Base-by-base conservation (phyloP, 192 early-diverging fungal genomes). In the Spizellomyces sp. region DNA sequence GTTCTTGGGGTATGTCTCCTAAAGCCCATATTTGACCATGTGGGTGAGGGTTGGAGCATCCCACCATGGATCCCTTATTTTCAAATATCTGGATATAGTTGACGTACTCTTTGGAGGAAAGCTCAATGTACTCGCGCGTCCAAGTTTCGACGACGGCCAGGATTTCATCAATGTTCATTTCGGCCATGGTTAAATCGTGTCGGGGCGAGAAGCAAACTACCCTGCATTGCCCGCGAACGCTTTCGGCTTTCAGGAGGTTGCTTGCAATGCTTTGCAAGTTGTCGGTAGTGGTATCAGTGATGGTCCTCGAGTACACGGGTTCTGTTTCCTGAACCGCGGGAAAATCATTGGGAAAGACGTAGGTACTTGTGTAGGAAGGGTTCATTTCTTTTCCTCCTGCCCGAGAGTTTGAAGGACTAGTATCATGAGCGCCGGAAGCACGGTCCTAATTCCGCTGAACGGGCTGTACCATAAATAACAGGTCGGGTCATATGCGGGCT, bases 61-160 rank as follows among this genome's bases (percentile, higher is more conserved):
- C 96, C 96, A 99, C 97, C 50, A 88, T 84, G 0, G 91, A 81
- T 8, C 96, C 96, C 82, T 99, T 99, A 84, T 99, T 99, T 71
- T 99, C 96, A 85, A 99, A 99, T 56, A 99, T 83, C 81, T 97
- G 95, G 46, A 95, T 90, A 73, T 99, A 90, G 45, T 83, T 80
- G 66, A 98, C 85, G 48, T 69, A 75, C 1, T 80, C 75, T 14
- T 85, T 66, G 7, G 76, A 56, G 6, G 80, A 75, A 41, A 95
- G 76, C 8, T 84, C 75, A 6, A 74, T 60, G 63, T 90, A 91
- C 17, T 86, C 77, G n/a, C 76, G 36, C 52, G 86, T 88, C 95
- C 96, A 98, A 0, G 81, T 73, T 15, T 85, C 60, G 12, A 98
- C 84, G 17, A 98, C 86, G 21, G 71, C 54, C 27, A 73, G 45